A percentile compares a stretch with the other conserved stretches of the same genome.
These are phyloP conservation scores for Aspergillus clavatus DNA, from an alignment of 2,329 filamentous ascomycete genomes.

Conservation along the genomic window DNA sequence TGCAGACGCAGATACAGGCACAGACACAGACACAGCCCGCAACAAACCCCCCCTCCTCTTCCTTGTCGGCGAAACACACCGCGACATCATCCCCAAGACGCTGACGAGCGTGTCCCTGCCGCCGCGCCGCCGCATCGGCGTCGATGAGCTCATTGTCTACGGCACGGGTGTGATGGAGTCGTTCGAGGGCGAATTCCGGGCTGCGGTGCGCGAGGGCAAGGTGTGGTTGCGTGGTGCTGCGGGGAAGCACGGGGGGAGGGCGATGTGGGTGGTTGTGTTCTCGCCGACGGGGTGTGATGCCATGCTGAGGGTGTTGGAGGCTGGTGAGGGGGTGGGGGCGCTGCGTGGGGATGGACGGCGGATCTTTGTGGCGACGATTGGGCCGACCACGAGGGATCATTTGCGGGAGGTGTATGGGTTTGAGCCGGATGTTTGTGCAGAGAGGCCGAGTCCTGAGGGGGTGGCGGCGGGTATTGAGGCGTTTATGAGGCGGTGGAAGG, in stretches of 20 bases:
- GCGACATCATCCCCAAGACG: slow-evolving; percentile 83
- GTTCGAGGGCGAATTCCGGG: slow-evolving; percentile 65
- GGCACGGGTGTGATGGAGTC: slow-evolving; percentile 76
- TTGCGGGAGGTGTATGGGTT: slow-evolving; percentile 47
- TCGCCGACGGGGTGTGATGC: slow-evolving; percentile 59
- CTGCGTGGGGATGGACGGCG: slow-evolving; percentile 4
- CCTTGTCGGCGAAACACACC: slow-evolving; percentile 79
- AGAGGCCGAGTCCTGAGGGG: slow-evolving; percentile 75
- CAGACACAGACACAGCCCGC: slow-evolving; percentile 45
- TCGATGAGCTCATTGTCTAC: slow-evolving; percentile 81
- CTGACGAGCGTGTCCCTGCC: slow-evolving; percentile 58
- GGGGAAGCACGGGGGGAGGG: slow-evolving; percentile 26
- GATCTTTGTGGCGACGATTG: slow-evolving; percentile 75
- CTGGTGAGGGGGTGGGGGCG: not conserved
- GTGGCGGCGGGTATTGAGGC: slow-evolving; percentile 62
- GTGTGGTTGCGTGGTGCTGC: too few relatives aligned
- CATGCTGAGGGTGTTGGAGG: slow-evolving; percentile 51
- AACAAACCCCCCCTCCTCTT: slow-evolving; percentile 65
- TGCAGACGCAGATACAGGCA: not conserved
- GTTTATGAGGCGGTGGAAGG: slow-evolving; percentile 35
- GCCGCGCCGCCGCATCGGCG: slow-evolving; percentile 51
- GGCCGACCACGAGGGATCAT: slow-evolving; percentile 81
- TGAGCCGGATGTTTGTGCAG: slow-evolving; percentile 60
- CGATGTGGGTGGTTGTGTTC: slow-evolving; percentile 46
- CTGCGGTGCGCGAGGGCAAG: too few relatives aligned